Percentiles rank a stretch among this genome's conserved stretches.
Conservation (phyloP, 495 filamentous ascomycete species). For the Cercophora newfieldiana region DNA sequence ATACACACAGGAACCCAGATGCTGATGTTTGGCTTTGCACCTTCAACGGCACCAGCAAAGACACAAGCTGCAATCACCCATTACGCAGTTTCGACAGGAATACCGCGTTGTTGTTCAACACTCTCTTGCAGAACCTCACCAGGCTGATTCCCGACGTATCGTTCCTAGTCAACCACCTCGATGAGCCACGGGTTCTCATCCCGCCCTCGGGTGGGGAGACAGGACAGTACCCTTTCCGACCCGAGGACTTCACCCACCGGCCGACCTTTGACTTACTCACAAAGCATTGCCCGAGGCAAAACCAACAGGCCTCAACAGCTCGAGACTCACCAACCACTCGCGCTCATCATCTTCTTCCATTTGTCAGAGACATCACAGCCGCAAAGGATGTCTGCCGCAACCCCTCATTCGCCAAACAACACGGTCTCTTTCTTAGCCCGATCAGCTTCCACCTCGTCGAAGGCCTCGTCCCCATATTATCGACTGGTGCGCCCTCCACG, state of each 20-base stretch:
- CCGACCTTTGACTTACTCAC: slow-evolving; percentile 25
- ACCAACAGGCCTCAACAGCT: too few relatives aligned
- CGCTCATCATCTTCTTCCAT: too few relatives aligned
- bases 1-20: slow-evolving; percentile 5
- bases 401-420: slow-evolving; percentile 28
- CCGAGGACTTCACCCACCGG: slow-evolving; percentile 8
- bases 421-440: slow-evolving; percentile 34
- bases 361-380: slow-evolving; percentile 23
- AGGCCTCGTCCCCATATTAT: slow-evolving; percentile 40
- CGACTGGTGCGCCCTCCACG: slow-evolving; percentile 36
- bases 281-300: slow-evolving; percentile 19
- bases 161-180: slow-evolving; percentile 73
- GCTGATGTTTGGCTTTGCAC: slow-evolving; percentile 34
- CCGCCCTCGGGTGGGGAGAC: slow-evolving; percentile 30
- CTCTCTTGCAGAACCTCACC: slow-evolving; percentile 61
- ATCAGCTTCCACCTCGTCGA: slow-evolving; percentile 30
- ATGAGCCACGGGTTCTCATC: slow-evolving; percentile 71
- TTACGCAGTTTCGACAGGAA: slow-evolving; percentile 29
- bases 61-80: slow-evolving; percentile 30
- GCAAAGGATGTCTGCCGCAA: slow-evolving; percentile 31
- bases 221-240: neutral
- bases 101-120: slow-evolving; percentile 23
- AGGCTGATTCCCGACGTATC: slow-evolving; percentile 69
- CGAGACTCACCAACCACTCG: too few relatives aligned
- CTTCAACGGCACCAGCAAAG: slow-evolving; percentile 19